Evolutionary conservation across 371 early-diverging fungal genomes (phyloP), one percentile per base, ranked within the genome.

Genomic region (Gilbertella persicaria): DNA sequence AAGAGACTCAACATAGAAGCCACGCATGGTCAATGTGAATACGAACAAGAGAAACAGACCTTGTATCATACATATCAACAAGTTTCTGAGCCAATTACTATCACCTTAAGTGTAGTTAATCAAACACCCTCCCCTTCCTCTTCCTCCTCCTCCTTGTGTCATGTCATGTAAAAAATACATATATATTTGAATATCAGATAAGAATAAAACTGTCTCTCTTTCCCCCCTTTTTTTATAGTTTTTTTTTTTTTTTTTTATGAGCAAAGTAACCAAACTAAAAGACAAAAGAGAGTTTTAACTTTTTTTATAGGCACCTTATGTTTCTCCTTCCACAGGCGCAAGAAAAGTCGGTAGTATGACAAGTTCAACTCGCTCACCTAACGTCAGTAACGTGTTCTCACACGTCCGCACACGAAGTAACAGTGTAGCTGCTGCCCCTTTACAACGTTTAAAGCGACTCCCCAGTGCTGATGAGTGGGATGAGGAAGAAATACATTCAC

Each of bases 21-120:
- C 6, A 80, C 80, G 8, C 81, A 83, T 53, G 92, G 92, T 2
- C 74, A 76, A 43, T 90, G 86, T 82, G 62, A 73, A 25, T 90
- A 87, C 55, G 70, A 81, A 37, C 69, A 71, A 46, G 79, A 80
- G 5, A 62, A 74, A 30, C 90, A 92, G 55, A 88, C 86, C 0
- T 62, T 92, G 10, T 82, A 81, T 35, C 90, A 79, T 45, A 26
- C 30, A 7, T 66, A 50, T 42, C n/a, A 50, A 10, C 52, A 36
- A 6, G 33, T 23, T 10, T 8, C 19, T 12, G 36, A 16, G 5
- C 17, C 20, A 44, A 40, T 52, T 13, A 52, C 47, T 7, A 52
- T 62, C 24, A 28, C 30, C 4, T 10, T 60, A 4, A 20, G 45
- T 45, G 50, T 55, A 7, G 19, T 57, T 0, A 37, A 43, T 29